Percentiles rank a stretch among this genome's conserved stretches.
phyloP scores from a whole-genome alignment of 2,329 filamentous ascomycete species.

The Ceratocystis smalleyi region DNA sequence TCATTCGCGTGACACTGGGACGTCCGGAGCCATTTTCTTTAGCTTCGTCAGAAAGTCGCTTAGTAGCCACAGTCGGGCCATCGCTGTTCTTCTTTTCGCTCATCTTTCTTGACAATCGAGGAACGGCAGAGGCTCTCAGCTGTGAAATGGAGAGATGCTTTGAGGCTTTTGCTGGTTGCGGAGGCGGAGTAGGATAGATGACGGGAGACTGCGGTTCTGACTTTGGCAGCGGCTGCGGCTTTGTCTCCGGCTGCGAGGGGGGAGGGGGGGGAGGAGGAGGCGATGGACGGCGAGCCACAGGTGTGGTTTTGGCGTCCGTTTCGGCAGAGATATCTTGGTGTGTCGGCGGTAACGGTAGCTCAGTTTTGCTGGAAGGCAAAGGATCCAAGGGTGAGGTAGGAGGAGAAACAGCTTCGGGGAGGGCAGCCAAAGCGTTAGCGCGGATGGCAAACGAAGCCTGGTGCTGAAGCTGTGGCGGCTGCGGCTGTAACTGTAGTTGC shows the following conservation, averaged over 20 bases:
- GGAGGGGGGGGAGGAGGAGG: background rate
- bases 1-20: slow-evolving; percentile 53
- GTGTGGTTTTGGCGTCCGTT: background rate
- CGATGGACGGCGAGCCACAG: background rate
- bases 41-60: slow-evolving; percentile 67
- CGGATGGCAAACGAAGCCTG: slow-evolving; percentile 15
- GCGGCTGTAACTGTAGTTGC: slow-evolving; percentile 3
- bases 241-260: background rate
- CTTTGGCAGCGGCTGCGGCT: background rate
- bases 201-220: background rate
- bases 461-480: background rate
- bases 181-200: background rate
- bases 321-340: background rate
- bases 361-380: background rate
- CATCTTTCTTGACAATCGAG: slow-evolving; percentile 41
- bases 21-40: slow-evolving; percentile 20
- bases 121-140: slow-evolving; percentile 18
- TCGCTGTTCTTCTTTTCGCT: slow-evolving; percentile 29
- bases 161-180: background rate
- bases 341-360: background rate
- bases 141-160: slow-evolving; percentile 21
- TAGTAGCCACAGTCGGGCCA: slow-evolving; percentile 37
- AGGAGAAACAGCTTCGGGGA: slow-evolving; percentile 15
- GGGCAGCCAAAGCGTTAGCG: slow-evolving; percentile 14
- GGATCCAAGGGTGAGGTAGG: slow-evolving; percentile 9